These are phyloP conservation scores for Kwoniella dejecticola DNA, from an alignment of 768 basidiomycete species.

Conservation along the genomic window DNA sequence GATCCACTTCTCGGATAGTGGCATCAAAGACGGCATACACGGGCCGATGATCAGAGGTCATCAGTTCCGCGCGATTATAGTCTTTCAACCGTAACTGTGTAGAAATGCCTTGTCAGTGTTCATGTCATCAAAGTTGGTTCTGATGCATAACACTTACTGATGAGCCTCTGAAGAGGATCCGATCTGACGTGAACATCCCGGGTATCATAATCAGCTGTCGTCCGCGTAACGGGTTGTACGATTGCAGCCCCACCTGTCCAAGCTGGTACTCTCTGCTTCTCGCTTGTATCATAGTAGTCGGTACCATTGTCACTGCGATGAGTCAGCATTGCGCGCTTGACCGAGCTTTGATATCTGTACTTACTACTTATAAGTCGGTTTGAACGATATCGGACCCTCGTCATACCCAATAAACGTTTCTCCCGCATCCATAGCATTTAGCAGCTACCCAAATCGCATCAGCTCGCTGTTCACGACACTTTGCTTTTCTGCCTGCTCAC, in stretches of 20 bases:
- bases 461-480: not conserved
- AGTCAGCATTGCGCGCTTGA: slow-evolving; percentile 6
- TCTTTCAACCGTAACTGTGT: slow-evolving; percentile 66
- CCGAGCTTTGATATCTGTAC: slow-evolving; percentile 53
- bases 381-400: slow-evolving; percentile 87
- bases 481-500: slow-evolving; percentile 58
- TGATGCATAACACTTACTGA: no score
- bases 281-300: slow-evolving; percentile 88
- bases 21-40: slow-evolving; percentile 84
- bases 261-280: slow-evolving; percentile 93
- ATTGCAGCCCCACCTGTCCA: slow-evolving; percentile 75
- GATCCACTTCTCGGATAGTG: slow-evolving; percentile 75
- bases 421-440: slow-evolving; percentile 69
- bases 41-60: slow-evolving; percentile 93
- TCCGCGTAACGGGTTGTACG: no score
- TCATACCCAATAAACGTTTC: slow-evolving; percentile 78
- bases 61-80: slow-evolving; percentile 82
- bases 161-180: slow-evolving; percentile 80
- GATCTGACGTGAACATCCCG: slow-evolving; percentile 63
- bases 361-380: slow-evolving; percentile 90
- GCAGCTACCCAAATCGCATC: slow-evolving; percentile 61
- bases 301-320: slow-evolving; percentile 58
- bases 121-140: no score
- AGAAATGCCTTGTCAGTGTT: not conserved
- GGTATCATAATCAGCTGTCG: no score